Conservation (phyloP, 2,329 filamentous ascomycete genomes). For the Nemania diffusa region DNA sequence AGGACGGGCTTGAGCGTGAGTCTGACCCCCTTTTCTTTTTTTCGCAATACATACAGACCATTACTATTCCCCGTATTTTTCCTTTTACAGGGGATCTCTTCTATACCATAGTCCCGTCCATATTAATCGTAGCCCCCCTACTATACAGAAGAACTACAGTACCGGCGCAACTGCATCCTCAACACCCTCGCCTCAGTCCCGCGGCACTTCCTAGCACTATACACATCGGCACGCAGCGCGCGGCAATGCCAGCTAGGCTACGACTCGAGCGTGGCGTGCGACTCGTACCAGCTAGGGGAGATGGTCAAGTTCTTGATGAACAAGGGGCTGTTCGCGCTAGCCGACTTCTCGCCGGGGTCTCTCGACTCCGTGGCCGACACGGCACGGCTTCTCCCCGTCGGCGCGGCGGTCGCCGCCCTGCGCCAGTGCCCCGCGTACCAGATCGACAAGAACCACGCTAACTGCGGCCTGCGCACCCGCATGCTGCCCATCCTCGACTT, state of each 20-base stretch:
- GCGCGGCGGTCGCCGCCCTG: constrained; percentile 68
- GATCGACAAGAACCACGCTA: constrained; percentile 76
- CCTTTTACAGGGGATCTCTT: not conserved
- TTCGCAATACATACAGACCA: not conserved
- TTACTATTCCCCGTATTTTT: not conserved
- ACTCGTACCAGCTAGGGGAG: constrained; percentile 82
- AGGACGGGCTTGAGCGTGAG: constrained; percentile 73
- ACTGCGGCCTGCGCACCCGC: constrained; percentile 75
- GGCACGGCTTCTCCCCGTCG: constrained; percentile 70
- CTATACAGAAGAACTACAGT: constrained; percentile 69
- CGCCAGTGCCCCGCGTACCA: constrained; percentile 78
- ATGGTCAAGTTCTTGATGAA: constrained; percentile 76
- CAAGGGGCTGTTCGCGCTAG: constrained; percentile 69
- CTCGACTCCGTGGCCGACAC: constrained; percentile 58
- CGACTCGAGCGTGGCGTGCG: constrained; percentile 76
- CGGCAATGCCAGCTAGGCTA: constrained; percentile 79
- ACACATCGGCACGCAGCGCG: constrained; percentile 69
- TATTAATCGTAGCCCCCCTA: constrained; percentile 33
- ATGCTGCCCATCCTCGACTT: constrained; percentile 74
- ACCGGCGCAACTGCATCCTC: constrained; percentile 73
- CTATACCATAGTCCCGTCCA: constrained; percentile 4
- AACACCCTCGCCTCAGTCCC: constrained; percentile 76
- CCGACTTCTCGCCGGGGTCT: constrained; percentile 64
- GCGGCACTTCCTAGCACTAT: constrained; percentile 72
- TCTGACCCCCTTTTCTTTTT: constrained; percentile 4